Percentiles rank a stretch among this genome's conserved stretches.
phyloP scores from a whole-genome alignment of 345 rosid genomes.

The Citrus reticulata region DNA sequence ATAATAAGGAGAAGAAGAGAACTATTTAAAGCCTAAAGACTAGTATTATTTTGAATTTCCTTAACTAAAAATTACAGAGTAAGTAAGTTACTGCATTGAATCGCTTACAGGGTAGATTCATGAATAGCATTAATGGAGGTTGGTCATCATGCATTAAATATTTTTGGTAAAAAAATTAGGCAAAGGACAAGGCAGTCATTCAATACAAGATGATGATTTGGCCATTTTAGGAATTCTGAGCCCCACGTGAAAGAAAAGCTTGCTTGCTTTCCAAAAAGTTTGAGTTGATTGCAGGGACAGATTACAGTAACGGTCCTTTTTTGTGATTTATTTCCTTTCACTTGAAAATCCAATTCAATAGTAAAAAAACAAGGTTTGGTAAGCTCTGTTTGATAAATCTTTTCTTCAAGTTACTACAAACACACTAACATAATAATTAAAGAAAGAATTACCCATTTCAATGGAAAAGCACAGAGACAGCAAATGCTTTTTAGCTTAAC shows the following conservation, averaged over 20 bases:
- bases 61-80: neutral
- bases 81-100: neutral
- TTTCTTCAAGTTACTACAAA: constrained; percentile 4
- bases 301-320: constrained; percentile 33
- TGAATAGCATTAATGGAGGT: neutral
- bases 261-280: constrained; percentile 27
- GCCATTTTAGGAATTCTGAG: constrained; percentile 13
- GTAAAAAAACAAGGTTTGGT: neutral
- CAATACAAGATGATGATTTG: neutral
- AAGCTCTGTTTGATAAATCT: neutral
- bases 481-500: neutral
- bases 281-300: constrained; percentile 25
- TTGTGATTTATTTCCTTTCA: neutral
- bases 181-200: constrained; percentile 13
- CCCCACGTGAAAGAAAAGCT: constrained; percentile 26
- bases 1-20: no score
- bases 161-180: neutral
- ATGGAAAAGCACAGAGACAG: neutral
- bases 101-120: neutral
- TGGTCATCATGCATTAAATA: neutral
- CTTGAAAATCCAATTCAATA: neutral
- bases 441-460: neutral
- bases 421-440: neutral
- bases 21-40: no score
- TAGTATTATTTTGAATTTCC: neutral